phyloP scores from a whole-genome alignment of 73 alveolate genomes.

The Paramecium tetraurelia region DNA sequence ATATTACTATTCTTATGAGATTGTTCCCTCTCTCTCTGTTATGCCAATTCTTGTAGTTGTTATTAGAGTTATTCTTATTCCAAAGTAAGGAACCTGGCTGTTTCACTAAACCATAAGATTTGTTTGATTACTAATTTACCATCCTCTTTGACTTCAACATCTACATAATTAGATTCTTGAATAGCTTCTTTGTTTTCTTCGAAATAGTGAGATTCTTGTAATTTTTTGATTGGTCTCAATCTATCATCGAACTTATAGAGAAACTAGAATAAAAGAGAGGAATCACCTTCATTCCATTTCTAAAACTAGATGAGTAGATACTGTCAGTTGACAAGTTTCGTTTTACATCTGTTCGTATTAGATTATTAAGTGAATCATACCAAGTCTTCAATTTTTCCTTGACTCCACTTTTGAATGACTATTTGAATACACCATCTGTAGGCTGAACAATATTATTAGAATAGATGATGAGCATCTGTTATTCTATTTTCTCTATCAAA shows the following conservation, averaged over 20 bases:
- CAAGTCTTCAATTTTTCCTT: not conserved
- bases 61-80: not conserved
- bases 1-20: not conserved
- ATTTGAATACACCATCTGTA: conserved; percentile 28
- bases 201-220: not conserved
- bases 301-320: not conserved
- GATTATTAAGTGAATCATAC: not conserved
- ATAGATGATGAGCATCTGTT: conserved; percentile 15
- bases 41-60: not conserved
- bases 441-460: not conserved
- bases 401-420: not conserved
- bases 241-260: not conserved
- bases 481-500: not conserved
- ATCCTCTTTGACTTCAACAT: conserved; percentile 39
- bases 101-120: conserved; percentile 7
- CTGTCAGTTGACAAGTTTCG: not conserved
- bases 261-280: not conserved
- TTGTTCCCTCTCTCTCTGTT: not conserved
- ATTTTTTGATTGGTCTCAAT: not conserved
- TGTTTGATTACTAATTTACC: conserved; percentile 5
- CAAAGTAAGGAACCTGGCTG: not conserved
- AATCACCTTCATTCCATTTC: conserved; percentile 44
- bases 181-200: not conserved
- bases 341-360: not conserved
- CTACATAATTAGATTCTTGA: not conserved